Base-by-base conservation (phyloP, 805 yeast genomes). In the Sugiyamaella mastotermitis region DNA sequence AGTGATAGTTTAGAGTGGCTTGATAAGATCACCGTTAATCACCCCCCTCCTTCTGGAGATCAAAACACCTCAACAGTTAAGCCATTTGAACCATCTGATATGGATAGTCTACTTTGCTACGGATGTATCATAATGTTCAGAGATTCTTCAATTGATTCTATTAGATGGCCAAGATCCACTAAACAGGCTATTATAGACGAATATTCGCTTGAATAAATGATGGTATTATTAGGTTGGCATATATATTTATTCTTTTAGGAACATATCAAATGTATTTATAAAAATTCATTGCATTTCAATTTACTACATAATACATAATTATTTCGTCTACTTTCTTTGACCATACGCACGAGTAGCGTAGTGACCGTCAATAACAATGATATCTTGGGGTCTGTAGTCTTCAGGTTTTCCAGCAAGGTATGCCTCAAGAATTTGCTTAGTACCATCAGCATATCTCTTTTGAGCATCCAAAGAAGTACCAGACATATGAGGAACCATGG, bases 391-490 rank as follows among this genome's bases (percentile, higher is more conserved):
- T 50, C 80, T 71, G 66, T 22, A 22, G 66, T 82, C 83, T 54
- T 82, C 83, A 36, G 57, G 57, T 56, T 74, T 78, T 34, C 76
- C 75, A 38, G 72, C 36, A 61, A 83, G 74, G 65, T 74, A 82
- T 22, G 77, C 69, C 40, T 70, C 67, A 58, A 83, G 70, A 52
- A 83, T 81, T 48, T 65, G 65, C 66, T 77, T 72, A 26, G 78
- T 78, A 36, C 94, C 94, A 18, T 61, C 62, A 13, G 90, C 76
- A 52, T 83, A 83, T 54, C 92, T 70, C 28, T 67, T 65, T 65
- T 83, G 92, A 25, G 94, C 90, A 58, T 83, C 90, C 49, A 83
- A 65, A 30, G 85, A 77, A 18, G 90, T 78, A 45, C 94, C 92
- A 38, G 84, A 76, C 50, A 78, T 74, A 56, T 82, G 92, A 15